phyloP scores from a whole-genome alignment of 2,329 filamentous ascomycete genomes.

The Shiraia sp. region DNA sequence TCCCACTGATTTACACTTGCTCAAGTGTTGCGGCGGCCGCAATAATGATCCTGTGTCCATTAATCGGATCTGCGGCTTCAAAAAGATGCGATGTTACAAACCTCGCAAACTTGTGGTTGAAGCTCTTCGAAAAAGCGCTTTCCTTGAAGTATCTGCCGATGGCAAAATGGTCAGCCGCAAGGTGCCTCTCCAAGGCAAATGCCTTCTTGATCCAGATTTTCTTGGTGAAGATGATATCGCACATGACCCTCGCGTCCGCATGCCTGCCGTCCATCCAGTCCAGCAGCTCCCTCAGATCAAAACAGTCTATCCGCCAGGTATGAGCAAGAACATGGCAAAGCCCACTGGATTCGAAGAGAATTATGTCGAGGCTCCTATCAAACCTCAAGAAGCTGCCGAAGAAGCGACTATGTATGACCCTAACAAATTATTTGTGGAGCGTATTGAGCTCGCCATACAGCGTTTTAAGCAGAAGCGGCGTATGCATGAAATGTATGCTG shows the following conservation, averaged over 20 bases:
- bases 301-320: slow-evolving; percentile 34
- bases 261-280: slow-evolving; percentile 27
- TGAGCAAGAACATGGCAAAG: slow-evolving; percentile 49
- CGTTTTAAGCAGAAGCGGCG: slow-evolving; percentile 79
- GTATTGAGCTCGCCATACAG: slow-evolving; percentile 83
- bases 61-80: slow-evolving; percentile 49
- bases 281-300: slow-evolving; percentile 33
- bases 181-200: slow-evolving; percentile 41
- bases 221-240: slow-evolving; percentile 30
- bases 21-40: slow-evolving; percentile 45
- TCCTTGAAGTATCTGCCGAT: slow-evolving; percentile 48
- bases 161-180: slow-evolving; percentile 50
- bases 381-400: slow-evolving; percentile 66
- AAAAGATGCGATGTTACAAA: slow-evolving; percentile 52
- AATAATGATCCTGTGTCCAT: slow-evolving; percentile 50
- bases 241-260: slow-evolving; percentile 33
- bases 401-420: slow-evolving; percentile 71
- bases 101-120: slow-evolving; percentile 43
- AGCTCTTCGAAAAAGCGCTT: slow-evolving; percentile 47
- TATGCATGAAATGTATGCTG: slow-evolving; percentile 64
- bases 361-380: slow-evolving; percentile 79
- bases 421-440: slow-evolving; percentile 57
- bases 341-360: slow-evolving; percentile 64
- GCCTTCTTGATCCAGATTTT: slow-evolving; percentile 33
- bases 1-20: slow-evolving; percentile 46